Conservation (phyloP, 768 basidiomycete species). For the Leccinum subgranulosum region DNA sequence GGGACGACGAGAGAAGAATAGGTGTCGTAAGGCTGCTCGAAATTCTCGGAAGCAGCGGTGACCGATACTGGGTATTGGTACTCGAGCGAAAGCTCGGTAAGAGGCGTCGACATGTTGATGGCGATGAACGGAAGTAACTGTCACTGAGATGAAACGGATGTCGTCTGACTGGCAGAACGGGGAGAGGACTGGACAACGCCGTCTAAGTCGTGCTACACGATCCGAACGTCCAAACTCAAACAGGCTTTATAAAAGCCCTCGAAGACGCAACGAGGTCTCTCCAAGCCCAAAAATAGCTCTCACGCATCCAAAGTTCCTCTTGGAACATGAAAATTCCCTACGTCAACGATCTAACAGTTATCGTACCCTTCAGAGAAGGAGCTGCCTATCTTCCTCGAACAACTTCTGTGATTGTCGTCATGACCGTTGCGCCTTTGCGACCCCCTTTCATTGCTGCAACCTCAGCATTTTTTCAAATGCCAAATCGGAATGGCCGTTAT, state of each 20-base stretch:
- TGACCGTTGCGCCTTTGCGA: conserved; percentile 10
- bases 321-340: conserved; percentile 19
- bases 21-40: conserved; percentile 25
- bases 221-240: conserved; percentile 3
- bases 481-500: conserved; percentile 21
- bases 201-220: conserved; percentile 16
- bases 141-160: conserved; percentile 23
- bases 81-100: conserved; percentile 21
- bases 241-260: conserved; percentile 21
- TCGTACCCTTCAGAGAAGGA: not conserved
- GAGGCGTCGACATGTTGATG: conserved; percentile 23
- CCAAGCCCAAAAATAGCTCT: conserved; percentile 23
- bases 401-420: conserved; percentile 28
- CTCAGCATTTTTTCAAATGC: conserved; percentile 21
- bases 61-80: conserved; percentile 4
- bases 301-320: conserved; percentile 19
- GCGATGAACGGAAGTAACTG: conserved; percentile 14
- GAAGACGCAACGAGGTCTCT: conserved; percentile 22
- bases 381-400: conserved; percentile 3
- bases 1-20: conserved; percentile 17
- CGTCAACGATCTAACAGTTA: conserved; percentile 15
- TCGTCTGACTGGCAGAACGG: not conserved
- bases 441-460: conserved; percentile 12
- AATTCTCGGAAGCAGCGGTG: conserved; percentile 3
- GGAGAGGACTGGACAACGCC: conserved; percentile 12